These are phyloP conservation scores for Oryza officinalis DNA, from an alignment of 176 grass and related monocot genomes.

Conservation along the genomic window DNA sequence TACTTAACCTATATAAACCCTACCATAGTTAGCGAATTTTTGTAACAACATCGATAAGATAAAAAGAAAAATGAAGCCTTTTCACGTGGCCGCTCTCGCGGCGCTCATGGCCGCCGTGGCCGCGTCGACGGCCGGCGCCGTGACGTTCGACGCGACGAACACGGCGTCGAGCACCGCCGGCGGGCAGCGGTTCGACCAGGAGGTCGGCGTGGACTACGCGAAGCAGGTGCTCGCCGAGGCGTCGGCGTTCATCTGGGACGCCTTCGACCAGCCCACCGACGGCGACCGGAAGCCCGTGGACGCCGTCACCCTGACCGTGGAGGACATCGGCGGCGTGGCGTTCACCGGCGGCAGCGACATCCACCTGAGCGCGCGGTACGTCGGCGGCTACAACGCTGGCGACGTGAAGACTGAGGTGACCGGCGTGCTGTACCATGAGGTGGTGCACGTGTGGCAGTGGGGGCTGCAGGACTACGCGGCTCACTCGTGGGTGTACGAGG, in stretches of 20 bases:
- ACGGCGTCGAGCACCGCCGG: slow-evolving; percentile 53
- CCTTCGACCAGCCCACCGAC: slow-evolving; percentile 41
- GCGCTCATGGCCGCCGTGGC: too few species aligned
- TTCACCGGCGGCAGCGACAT: slow-evolving; percentile 53
- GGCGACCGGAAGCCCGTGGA: slow-evolving; percentile 42
- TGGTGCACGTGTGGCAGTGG: slow-evolving; percentile 83
- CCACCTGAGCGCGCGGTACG: slow-evolving; percentile 69
- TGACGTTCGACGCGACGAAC: slow-evolving; percentile 65
- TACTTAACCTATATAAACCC: too few species aligned
- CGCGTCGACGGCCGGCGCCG: neutral
- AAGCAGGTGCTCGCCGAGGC: slow-evolving; percentile 61
- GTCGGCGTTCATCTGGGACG: slow-evolving; percentile 66
- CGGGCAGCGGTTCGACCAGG: slow-evolving; percentile 58
- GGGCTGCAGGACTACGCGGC: slow-evolving; percentile 35
- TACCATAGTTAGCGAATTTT: too few species aligned
- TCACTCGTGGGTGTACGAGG: slow-evolving; percentile 57
- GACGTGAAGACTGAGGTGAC: slow-evolving; percentile 59
- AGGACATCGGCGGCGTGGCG: slow-evolving; percentile 50
- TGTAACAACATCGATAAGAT: too few species aligned
- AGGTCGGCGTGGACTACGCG: slow-evolving; percentile 56
- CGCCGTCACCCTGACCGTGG: slow-evolving; percentile 49
- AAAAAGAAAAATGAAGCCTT: too few species aligned
- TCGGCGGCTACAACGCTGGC: slow-evolving; percentile 46
- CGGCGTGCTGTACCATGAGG: slow-evolving; percentile 76
- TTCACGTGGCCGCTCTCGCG: too few species aligned